Evolutionary conservation across 257 asterid genomes (phyloP), one percentile per base, ranked within the genome.

Genomic region (Mentha longifolia): DNA sequence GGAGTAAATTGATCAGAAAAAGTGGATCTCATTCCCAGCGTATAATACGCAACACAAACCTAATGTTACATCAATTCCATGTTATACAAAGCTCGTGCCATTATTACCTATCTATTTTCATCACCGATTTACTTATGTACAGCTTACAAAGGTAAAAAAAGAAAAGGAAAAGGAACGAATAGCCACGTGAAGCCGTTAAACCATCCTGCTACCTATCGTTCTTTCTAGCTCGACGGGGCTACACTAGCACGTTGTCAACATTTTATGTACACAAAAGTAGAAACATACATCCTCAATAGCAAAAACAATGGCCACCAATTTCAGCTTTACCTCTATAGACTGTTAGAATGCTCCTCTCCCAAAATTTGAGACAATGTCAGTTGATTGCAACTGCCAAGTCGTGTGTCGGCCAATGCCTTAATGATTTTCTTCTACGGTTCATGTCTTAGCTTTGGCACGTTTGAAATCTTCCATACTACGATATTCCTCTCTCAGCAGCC

Each of bases 381-480:
- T 43, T 68, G 43, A 66, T 35, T 74, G 76, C 75, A 74, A 49
- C 70, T 37, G 61, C 52, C 43, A 17, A 63, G 70, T 22, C 52
- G 5, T 51, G 5, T 51, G 2, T 52, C 39, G 43, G 28, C 62
- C 14, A 5, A 17, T 15, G 65, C 61, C 63, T 59, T 78, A 75
- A 22, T 74, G 79, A 59, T 39, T 70, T 51, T 74, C 88, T 68
- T 74, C 63, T 3, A 15, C 15, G 9, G 79, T 35, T 12, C 78
- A 64, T 46, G 68, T 77, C 73, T 78, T 75, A 67, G 79, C 88
- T 81, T 78, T 86, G 66, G 80, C 83, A 7, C 81, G 85, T 54
- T 74, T 82, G 88, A 92, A 92, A 85, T 92, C 96, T 19, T 83
- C 89, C 84, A 88, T 65, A 74, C 87, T 79, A 41, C 83, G 82